These are phyloP conservation scores for Myxozyma monticola DNA, from an alignment of 805 yeast species.

Conservation along the genomic window DNA sequence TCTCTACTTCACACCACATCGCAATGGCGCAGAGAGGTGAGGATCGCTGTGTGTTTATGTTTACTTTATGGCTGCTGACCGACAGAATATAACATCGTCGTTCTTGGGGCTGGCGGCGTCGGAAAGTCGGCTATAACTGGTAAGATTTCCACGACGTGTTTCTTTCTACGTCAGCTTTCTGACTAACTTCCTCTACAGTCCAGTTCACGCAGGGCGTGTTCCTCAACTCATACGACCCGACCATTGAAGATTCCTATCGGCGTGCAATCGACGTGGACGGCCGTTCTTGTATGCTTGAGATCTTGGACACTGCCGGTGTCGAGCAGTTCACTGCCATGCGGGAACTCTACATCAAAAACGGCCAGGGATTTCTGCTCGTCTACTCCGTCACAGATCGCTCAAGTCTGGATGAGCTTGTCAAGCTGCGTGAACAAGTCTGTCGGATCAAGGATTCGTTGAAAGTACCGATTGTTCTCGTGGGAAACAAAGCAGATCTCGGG, in stretches of 20 bases:
- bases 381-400: constrained; percentile 78
- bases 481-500: constrained; percentile 75
- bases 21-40: too few species aligned
- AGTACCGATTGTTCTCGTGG: constrained; percentile 89
- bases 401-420: constrained; percentile 74
- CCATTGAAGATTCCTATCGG: constrained; percentile 93
- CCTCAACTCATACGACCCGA: constrained; percentile 70
- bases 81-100: constrained; percentile 62
- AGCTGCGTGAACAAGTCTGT: constrained; percentile 80
- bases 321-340: constrained; percentile 98
- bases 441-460: constrained; percentile 67
- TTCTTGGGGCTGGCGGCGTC: constrained; percentile 96
- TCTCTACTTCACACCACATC: too few species aligned
- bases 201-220: constrained; percentile 28
- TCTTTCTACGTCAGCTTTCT: not conserved
- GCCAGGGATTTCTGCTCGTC: constrained; percentile 85
- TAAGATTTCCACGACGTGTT: constrained; percentile 1
- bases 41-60: too few species aligned
- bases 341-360: constrained; percentile 60
- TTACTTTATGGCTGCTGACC: too few species aligned
- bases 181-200: constrained; percentile 7
- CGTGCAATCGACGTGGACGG: constrained; percentile 88
- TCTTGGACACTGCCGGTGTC: constrained; percentile 89
- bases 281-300: constrained; percentile 81
- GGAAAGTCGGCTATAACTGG: constrained; percentile 56